phyloP scores from a whole-genome alignment of 2,329 filamentous ascomycete genomes.

The Aspergillus arachidicola region DNA sequence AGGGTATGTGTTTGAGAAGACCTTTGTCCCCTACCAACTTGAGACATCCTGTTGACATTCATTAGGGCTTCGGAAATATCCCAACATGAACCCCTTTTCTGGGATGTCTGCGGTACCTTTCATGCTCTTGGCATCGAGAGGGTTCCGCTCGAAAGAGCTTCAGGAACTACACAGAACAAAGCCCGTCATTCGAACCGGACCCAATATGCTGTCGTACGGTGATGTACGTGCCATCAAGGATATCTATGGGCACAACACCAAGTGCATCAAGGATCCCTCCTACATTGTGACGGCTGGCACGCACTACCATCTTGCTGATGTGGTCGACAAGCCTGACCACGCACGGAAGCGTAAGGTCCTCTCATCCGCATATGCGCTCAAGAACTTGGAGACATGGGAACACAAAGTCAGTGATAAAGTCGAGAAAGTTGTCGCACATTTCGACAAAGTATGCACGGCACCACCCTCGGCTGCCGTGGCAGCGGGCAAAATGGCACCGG shows the following conservation, averaged over 20 bases:
- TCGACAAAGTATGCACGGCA: constrained; percentile 45
- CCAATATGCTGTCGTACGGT: constrained; percentile 49
- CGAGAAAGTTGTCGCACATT: constrained; percentile 46
- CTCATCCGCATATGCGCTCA: constrained; percentile 55
- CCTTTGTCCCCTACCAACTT: too few relatives aligned
- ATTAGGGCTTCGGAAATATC: constrained; percentile 51
- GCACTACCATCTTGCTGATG: constrained; percentile 57
- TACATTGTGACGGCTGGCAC: constrained; percentile 51
- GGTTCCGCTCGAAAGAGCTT: constrained; percentile 48
- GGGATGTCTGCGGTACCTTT: constrained; percentile 52
- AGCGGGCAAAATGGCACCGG: constrained; percentile 20
- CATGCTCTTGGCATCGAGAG: constrained; percentile 48
- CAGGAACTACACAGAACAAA: constrained; percentile 50
- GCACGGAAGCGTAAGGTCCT: constrained; percentile 55
- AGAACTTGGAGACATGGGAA: constrained; percentile 59
- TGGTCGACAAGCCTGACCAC: constrained; percentile 56
- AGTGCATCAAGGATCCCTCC: constrained; percentile 54
- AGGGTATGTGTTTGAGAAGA: constrained; percentile 21
- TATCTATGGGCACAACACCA: constrained; percentile 56
- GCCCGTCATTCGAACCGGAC: constrained; percentile 50
- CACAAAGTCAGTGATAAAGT: constrained; percentile 58
- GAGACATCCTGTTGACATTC: neutral
- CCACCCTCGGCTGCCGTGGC: constrained; percentile 38
- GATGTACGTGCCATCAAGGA: constrained; percentile 51
- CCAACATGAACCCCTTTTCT: constrained; percentile 47